A percentile compares a stretch with the other conserved stretches of the same genome.
phyloP scores from a whole-genome alignment of 495 filamentous ascomycete species.

The Xylaria acuta region DNA sequence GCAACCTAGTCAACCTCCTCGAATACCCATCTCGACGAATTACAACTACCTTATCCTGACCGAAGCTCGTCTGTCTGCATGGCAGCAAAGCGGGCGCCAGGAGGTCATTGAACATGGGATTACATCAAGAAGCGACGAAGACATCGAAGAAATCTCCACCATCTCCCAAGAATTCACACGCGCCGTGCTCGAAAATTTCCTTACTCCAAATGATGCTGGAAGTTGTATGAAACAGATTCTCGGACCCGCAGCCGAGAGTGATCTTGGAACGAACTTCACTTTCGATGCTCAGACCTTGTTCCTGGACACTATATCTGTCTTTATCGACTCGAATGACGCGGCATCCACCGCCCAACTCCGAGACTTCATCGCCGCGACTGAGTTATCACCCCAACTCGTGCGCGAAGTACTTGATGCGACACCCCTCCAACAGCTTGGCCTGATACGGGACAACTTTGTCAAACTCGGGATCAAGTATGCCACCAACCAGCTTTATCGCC shows the following conservation, averaged over 20 bases:
- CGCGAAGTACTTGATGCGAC: conserved; percentile 82
- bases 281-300: conserved; percentile 75
- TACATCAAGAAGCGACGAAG: conserved; percentile 67
- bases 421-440: conserved; percentile 72
- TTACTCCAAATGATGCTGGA: conserved; percentile 74
- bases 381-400: conserved; percentile 73
- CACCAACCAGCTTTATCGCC: conserved; percentile 90
- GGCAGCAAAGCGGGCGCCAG: conserved; percentile 57
- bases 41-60: conserved; percentile 59
- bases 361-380: conserved; percentile 70
- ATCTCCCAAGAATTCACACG: conserved; percentile 87
- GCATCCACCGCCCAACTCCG: conserved; percentile 50
- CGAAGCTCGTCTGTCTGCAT: conserved; percentile 51
- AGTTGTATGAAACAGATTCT: conserved; percentile 75
- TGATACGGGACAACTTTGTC: conserved; percentile 86
- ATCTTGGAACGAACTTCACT: conserved; percentile 46
- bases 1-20: conserved; percentile 28
- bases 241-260: conserved; percentile 56
- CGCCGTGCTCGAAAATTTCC: conserved; percentile 69
- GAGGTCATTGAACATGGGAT: conserved; percentile 57
- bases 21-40: conserved; percentile 39
- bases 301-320: conserved; percentile 78
- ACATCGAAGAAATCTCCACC: conserved; percentile 67
- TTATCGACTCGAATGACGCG: conserved; percentile 69
- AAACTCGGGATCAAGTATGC: conserved; percentile 83